Evolutionary conservation across 305 asterid genomes (phyloP).

Genomic region (Solanum hybrid): DNA sequence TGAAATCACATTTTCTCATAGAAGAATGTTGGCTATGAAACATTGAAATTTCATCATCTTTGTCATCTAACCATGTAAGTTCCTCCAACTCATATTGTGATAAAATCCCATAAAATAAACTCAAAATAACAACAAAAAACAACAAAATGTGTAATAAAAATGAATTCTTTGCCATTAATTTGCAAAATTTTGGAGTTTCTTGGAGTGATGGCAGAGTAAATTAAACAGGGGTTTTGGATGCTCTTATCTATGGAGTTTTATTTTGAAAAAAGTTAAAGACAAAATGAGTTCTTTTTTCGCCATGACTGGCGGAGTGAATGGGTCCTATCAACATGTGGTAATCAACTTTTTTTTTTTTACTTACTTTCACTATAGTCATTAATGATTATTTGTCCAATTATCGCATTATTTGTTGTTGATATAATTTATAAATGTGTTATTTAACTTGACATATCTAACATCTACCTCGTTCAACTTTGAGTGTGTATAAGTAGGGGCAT

Average conservation of each 20-base stretch:
- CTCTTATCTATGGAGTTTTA: background rate
- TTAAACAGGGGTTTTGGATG: background rate
- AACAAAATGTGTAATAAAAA: conserved; percentile 12
- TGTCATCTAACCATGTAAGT: conserved; percentile 46
- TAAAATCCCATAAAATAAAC: conserved; percentile 16
- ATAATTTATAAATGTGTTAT: background rate
- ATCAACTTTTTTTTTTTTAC: background rate
- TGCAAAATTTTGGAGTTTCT: background rate
- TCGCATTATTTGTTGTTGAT: too few species aligned
- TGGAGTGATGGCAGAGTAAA: background rate
- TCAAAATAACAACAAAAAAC: conserved; percentile 5
- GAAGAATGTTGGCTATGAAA: conserved; percentile 43
- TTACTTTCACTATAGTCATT: too few species aligned
- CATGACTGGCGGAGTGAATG: conserved; percentile 26
- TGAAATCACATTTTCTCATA: conserved; percentile 47
- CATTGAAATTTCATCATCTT: conserved; percentile 49
- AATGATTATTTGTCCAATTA: too few species aligned
- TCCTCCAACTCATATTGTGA: conserved; percentile 41
- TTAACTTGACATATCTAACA: background rate
- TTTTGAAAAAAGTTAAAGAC: background rate
- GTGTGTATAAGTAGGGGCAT: background rate
- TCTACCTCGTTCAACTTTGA: background rate
- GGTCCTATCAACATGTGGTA: conserved; percentile 2
- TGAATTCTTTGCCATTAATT: background rate
- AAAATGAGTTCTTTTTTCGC: conserved; percentile 12